These are phyloP conservation scores for Oryza glaberrima DNA, from an alignment of 176 grass and related monocot genomes.

Conservation along the genomic window DNA sequence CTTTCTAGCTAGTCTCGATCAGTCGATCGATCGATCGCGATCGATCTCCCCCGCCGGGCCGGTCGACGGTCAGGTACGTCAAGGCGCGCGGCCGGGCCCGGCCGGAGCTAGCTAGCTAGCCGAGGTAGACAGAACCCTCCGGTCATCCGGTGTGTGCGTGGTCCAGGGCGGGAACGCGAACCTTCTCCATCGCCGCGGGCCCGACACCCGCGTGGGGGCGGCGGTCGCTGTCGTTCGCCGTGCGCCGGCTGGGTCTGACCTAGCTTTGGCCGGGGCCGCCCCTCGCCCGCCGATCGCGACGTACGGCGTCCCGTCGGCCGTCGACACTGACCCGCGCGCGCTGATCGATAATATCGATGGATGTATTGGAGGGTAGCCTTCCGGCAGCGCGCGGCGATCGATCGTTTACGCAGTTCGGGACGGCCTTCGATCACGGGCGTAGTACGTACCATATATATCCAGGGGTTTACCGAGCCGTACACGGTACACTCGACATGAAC, in stretches of 20 bases:
- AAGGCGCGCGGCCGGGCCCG: background rate
- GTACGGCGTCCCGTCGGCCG: slow-evolving; percentile 14
- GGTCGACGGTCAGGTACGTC: background rate
- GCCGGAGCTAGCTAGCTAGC: background rate
- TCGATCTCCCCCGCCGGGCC: background rate
- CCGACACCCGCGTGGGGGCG: background rate
- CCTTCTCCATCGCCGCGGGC: background rate
- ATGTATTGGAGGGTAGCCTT: too few species aligned
- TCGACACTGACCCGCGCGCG: slow-evolving; percentile 8
- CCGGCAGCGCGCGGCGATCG: too few species aligned
- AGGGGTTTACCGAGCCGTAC: too few species aligned
- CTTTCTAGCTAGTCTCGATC: background rate
- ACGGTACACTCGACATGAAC: too few species aligned
- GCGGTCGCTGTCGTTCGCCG: background rate
- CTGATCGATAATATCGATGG: background rate
- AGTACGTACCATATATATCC: background rate
- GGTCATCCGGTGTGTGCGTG: slow-evolving; percentile 5
- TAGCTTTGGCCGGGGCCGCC: background rate
- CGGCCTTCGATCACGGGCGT: background rate
- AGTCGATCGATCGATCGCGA: background rate
- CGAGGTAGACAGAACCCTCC: background rate
- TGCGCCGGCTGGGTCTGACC: background rate
- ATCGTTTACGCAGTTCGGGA: background rate
- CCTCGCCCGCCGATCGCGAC: background rate
- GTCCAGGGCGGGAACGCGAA: background rate